These are phyloP conservation scores for Candida cerambycidarum DNA, from an alignment of 805 yeast species.

Conservation along the genomic window DNA sequence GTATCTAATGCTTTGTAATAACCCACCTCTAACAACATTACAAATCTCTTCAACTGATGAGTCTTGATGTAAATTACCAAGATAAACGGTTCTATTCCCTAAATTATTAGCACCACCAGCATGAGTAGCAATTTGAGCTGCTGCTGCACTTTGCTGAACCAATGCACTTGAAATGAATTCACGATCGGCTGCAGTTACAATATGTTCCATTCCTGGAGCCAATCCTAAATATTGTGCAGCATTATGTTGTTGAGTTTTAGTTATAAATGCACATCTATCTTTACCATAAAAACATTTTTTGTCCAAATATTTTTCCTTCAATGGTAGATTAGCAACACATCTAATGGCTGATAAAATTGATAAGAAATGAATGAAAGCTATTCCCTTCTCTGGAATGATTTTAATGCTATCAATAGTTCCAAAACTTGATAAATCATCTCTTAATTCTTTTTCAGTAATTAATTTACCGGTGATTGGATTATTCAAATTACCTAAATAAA, in stretches of 20 bases:
- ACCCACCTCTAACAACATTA: slow-evolving; percentile 94
- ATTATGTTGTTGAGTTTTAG: slow-evolving; percentile 93
- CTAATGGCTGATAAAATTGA: slow-evolving; percentile 83
- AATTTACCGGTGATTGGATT: slow-evolving; percentile 49
- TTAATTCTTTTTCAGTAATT: slow-evolving; percentile 62
- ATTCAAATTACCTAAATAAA: slow-evolving; percentile 79
- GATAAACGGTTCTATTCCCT: slow-evolving; percentile 90
- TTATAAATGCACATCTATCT: slow-evolving; percentile 91
- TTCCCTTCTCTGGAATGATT: slow-evolving; percentile 74
- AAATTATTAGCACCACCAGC: slow-evolving; percentile 92
- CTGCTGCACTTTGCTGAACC: slow-evolving; percentile 93
- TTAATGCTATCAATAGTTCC: slow-evolving; percentile 88
- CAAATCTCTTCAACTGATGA: slow-evolving; percentile 90
- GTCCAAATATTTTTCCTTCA: slow-evolving; percentile 64
- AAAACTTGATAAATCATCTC: slow-evolving; percentile 63
- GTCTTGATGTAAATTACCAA: slow-evolving; percentile 87
- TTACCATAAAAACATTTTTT: slow-evolving; percentile 88
- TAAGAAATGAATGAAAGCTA: slow-evolving; percentile 88
- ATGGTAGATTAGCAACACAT: slow-evolving; percentile 75
- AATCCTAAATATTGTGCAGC: slow-evolving; percentile 94
- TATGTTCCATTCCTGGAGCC: slow-evolving; percentile 84
- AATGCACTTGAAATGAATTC: slow-evolving; percentile 69
- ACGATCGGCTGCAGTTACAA: slow-evolving; percentile 67
- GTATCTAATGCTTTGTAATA: slow-evolving; percentile 78
- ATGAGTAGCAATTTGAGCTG: slow-evolving; percentile 93